These are phyloP conservation scores for Venturia oleaginea DNA, from an alignment of 2,329 filamentous ascomycete species.

Conservation along the genomic window DNA sequence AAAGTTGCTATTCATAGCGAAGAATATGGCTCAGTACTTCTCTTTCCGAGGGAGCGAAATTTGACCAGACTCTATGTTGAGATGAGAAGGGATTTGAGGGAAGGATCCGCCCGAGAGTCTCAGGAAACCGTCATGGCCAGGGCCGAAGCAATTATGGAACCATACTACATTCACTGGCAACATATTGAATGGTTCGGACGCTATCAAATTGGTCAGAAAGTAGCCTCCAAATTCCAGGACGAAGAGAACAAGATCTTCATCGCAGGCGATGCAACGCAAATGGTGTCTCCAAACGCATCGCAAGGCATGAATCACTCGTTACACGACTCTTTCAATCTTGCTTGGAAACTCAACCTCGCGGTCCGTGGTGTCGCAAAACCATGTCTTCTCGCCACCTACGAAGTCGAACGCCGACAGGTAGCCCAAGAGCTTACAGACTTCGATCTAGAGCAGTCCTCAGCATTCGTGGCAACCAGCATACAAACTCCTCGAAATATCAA, in stretches of 20 bases:
- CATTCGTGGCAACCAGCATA: conserved; percentile 42
- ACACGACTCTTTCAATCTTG: conserved; percentile 36
- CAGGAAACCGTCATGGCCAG: conserved; percentile 64
- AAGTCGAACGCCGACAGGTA: conserved; percentile 34
- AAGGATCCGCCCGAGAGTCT: conserved; percentile 30
- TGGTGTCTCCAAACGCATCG: conserved; percentile 33
- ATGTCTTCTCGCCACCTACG: conserved; percentile 30
- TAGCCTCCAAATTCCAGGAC: conserved; percentile 38
- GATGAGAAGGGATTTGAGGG: conserved; percentile 29
- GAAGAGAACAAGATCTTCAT: conserved; percentile 36
- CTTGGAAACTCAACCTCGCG: conserved; percentile 36
- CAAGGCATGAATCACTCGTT: conserved; percentile 39
- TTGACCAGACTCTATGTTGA: conserved; percentile 56
- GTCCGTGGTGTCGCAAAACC: conserved; percentile 31
- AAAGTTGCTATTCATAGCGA: conserved; percentile 63
- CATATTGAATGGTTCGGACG: conserved; percentile 43
- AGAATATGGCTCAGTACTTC: conserved; percentile 59
- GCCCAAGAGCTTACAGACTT: conserved; percentile 36
- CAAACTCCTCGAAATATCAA: conserved; percentile 58
- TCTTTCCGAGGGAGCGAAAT: conserved; percentile 63
- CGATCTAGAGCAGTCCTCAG: conserved; percentile 41
- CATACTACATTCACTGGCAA: conserved; percentile 37
- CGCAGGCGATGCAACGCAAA: conserved; percentile 37
- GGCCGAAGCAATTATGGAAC: conserved; percentile 32
- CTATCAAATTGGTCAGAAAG: conserved; percentile 41